Evolutionary conservation across 768 basidiomycete species (phyloP), one percentile per base, ranked within the genome.

Genomic region (Lactarius psammicola): DNA sequence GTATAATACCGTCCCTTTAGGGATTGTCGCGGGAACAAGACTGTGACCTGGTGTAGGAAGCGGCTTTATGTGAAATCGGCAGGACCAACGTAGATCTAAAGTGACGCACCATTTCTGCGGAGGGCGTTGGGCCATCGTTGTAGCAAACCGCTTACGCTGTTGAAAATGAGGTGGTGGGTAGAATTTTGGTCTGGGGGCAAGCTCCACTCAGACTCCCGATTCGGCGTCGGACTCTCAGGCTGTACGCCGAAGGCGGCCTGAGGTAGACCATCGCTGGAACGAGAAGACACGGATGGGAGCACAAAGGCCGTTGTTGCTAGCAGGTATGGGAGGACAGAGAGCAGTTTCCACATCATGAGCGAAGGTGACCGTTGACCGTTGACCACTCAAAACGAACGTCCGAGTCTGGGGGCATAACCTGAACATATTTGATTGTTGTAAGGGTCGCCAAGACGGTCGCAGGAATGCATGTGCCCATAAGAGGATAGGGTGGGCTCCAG

Each of bases 41-140:
- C 28, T 63, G 53, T 70, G 69, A 7, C 69, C 69, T 70, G 1
- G 31, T 15, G 3, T 9, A 15, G 15, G 15, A 8, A 13, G 18
- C 8, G 13, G 15, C 2, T 46, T n/a, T 8, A 9, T 15, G 17
- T 15, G 23, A 51, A 15, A 64, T n/a, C 20, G 26, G 30, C 4
- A 18, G 13, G 51, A 18, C 0, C 11, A 13, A 26, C 49, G 26
- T 10, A 40, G 36, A 34, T 26, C 33, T 2, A 36, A 28, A 51
- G 26, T 23, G 46, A 36, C 68, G 40, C 49, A 64, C 68, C 68
- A 64, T 69, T 69, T 61, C 62, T 69, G 31, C 46, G 62, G 33
- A 75, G 72, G 1, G 75, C 76, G 62, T 79, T 79, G 9, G 78
- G 72, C 77, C 78, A 80, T 23, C 75, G 73, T 56, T 80, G 79